Evolutionary conservation across 2,329 filamentous ascomycete species (phyloP).

Genomic region (Fusarium sp.): DNA sequence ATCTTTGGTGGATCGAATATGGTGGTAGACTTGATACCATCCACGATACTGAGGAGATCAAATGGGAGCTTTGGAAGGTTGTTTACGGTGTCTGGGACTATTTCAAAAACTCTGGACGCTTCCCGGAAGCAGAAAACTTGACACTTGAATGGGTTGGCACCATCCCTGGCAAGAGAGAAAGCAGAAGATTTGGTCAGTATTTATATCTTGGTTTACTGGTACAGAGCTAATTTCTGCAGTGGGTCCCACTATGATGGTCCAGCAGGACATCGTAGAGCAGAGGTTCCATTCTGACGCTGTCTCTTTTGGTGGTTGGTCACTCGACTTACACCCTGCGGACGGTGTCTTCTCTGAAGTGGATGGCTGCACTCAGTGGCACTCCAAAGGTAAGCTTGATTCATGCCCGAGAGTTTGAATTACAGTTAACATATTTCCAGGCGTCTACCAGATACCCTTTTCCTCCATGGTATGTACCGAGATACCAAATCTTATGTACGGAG

Average conservation of each 20-base stretch:
- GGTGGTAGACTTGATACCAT: constrained; percentile 23
- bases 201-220: no score
- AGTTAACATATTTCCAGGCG: neutral
- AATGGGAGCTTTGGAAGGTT: constrained; percentile 25
- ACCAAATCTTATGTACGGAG: constrained; percentile 23
- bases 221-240: neutral
- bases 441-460: constrained; percentile 20
- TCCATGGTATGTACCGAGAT: constrained; percentile 15
- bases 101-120: constrained; percentile 18
- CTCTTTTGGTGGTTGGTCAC: constrained; percentile 20
- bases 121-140: constrained; percentile 12
- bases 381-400: neutral
- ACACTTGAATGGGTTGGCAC: constrained; percentile 26
- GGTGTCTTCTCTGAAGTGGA: constrained; percentile 21
- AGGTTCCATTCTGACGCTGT: constrained; percentile 13
- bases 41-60: constrained; percentile 18
- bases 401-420: fast-evolving
- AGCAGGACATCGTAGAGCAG: constrained; percentile 19
- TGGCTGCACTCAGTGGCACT: constrained; percentile 26
- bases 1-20: constrained; percentile 28
- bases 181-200: constrained; percentile 11
- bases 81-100: constrained; percentile 27
- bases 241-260: constrained; percentile 15
- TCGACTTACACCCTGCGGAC: constrained; percentile 15
- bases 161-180: constrained; percentile 15